Evolutionary conservation across 495 filamentous ascomycete species (phyloP).

Genomic region (Xanthoparmelia taractica): DNA sequence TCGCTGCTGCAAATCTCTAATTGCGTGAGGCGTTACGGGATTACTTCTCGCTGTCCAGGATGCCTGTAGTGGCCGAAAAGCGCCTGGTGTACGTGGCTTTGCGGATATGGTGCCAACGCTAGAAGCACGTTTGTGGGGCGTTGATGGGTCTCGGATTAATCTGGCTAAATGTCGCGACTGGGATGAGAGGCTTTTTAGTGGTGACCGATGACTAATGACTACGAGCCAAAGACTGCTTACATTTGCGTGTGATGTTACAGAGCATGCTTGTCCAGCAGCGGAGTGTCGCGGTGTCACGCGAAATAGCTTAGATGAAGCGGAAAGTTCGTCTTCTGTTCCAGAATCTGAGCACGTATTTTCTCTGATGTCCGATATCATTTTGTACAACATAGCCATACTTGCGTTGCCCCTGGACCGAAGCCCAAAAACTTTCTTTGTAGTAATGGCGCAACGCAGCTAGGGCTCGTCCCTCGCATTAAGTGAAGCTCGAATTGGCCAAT

Average conservation of each 20-base stretch:
- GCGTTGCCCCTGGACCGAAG: background rate
- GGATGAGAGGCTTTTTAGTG: constrained; percentile 4
- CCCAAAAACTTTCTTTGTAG: too few species aligned
- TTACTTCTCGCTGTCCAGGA: constrained; percentile 33
- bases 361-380: background rate
- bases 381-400: background rate
- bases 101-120: constrained; percentile 23
- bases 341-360: background rate
- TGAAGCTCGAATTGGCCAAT: background rate
- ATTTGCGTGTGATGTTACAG: constrained; percentile 32
- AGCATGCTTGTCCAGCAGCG: constrained; percentile 22
- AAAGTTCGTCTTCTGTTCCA: constrained; percentile 18
- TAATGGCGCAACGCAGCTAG: too few species aligned
- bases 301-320: constrained; percentile 5
- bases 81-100: constrained; percentile 24
- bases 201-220: too few species aligned
- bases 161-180: constrained; percentile 33
- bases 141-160: constrained; percentile 32
- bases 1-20: constrained; percentile 61
- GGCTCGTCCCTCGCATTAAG: background rate
- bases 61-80: constrained; percentile 22
- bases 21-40: constrained; percentile 64
- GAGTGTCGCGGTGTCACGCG: constrained; percentile 34
- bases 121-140: constrained; percentile 33
- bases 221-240: constrained; percentile 19